Conservation (phyloP, 257 asterid species). For the Penstemon barbatus region DNA sequence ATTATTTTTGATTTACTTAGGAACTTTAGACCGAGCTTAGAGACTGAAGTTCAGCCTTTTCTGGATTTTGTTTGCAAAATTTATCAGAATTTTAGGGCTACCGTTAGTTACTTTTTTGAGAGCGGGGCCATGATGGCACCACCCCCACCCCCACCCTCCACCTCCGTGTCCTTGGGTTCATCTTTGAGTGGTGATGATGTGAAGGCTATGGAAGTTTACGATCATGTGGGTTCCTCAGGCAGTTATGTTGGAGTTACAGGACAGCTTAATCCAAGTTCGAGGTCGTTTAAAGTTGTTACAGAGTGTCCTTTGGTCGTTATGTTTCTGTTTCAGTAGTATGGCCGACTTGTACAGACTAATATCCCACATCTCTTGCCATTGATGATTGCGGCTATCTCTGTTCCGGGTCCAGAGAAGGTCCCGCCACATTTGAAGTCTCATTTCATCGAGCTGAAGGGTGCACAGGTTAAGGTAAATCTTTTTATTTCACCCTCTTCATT, state of each 20-base stretch:
- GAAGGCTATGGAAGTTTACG: conserved; percentile 77
- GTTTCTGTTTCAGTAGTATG: conserved; percentile 94
- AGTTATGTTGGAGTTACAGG: conserved; percentile 65
- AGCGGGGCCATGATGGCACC: conserved; percentile 85
- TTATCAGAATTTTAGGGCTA: conserved; percentile 88
- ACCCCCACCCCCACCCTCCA: conserved; percentile 65
- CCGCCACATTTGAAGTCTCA: conserved; percentile 84
- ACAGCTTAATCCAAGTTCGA: conserved; percentile 93
- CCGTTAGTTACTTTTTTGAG: conserved; percentile 91
- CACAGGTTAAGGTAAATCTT: conserved; percentile 86
- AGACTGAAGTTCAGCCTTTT: conserved; percentile 97
- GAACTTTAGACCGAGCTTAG: conserved; percentile 89
- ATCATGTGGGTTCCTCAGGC: conserved; percentile 67
- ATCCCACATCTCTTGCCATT: conserved; percentile 89
- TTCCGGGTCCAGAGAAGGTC: conserved; percentile 94
- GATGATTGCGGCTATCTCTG: conserved; percentile 96
- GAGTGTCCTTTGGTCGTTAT: conserved; percentile 99
- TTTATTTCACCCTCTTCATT: conserved; percentile 16
- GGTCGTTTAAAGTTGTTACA: conserved; percentile 95
- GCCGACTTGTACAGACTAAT: conserved; percentile 96
- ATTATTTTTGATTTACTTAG: conserved; percentile 94
- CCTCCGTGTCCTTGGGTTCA: conserved; percentile 59
- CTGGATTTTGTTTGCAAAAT: conserved; percentile 96
- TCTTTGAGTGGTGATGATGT: conserved; percentile 78
- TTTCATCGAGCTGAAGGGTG: conserved; percentile 92